Base-by-base conservation (phyloP, 1,139 yeast species). In the Blastobotrys serpentis region DNA sequence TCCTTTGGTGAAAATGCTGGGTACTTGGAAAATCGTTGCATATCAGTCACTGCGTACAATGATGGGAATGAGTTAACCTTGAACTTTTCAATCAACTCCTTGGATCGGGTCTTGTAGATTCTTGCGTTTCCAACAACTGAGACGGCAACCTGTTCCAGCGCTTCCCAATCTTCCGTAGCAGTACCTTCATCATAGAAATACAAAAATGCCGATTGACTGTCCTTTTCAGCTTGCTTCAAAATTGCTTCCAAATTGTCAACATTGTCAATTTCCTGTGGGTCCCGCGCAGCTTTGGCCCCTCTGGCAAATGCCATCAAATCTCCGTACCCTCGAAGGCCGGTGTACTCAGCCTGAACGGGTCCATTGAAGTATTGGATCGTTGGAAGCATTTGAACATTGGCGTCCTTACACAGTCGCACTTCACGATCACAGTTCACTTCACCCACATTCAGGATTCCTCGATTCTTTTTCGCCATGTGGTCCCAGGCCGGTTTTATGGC, bases 401-500 rank as follows among this genome's bases (percentile, higher is more conserved):
- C 64, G 8, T 60, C 65, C 11, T 59, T 56, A 55, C 76, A 72
- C 11, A 70, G 53, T 29, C 58, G 52, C 13, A 53, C 44, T 41
- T 68, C 59, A 19, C 51, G 58, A 40, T 69, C 71, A 47, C 76
- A 72, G 56, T 72, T 67, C 40, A 72, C 67, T 29, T 69, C 71
- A 4, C 72, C 76, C 16, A 72, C 62, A 45, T 71, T 69, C 44
- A 72, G 55, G 45, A 51, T 47, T 19, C 68, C 67, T 46, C 60
- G 55, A 49, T 64, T 56, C 42, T 55, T 46, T 11, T 47, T 50
- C 4, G 75, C 73, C 48, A 70, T 52, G 45, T 66, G 62, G 11
- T 53, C 54, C 73, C 74, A 72, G 13, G 66, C 67, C 4, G 70
- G 66, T 8, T 59, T 64, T 61, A 69, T 58, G n/a, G 59, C 59